Conservation (phyloP, 495 filamentous ascomycete species). For the Astrothelium macrocarpum region DNA sequence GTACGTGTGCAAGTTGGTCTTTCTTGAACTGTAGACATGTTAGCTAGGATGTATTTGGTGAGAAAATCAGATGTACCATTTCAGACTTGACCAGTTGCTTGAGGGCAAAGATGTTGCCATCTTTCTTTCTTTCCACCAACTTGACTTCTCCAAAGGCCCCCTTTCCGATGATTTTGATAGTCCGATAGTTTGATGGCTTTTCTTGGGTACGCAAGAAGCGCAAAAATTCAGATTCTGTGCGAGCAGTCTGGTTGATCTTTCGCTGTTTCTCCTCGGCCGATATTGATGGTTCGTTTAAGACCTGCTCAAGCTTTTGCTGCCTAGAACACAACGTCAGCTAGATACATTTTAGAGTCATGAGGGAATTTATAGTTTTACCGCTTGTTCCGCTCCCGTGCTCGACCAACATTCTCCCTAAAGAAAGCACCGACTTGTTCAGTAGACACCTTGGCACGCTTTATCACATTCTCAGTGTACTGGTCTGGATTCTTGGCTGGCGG, state of each 20-base stretch:
- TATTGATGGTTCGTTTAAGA: slow-evolving; percentile 61
- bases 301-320: slow-evolving; percentile 59
- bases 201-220: slow-evolving; percentile 91
- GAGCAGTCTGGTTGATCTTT: slow-evolving; percentile 65
- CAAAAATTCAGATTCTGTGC: slow-evolving; percentile 81
- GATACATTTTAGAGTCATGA: background rate
- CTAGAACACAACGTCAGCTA: background rate
- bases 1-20: slow-evolving; percentile 97
- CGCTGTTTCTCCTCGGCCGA: slow-evolving; percentile 65
- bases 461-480: slow-evolving; percentile 31
- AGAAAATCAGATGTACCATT: slow-evolving; percentile 47
- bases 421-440: slow-evolving; percentile 64
- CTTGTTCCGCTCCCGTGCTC: slow-evolving; percentile 82
- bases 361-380: slow-evolving; percentile 46
- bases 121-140: slow-evolving; percentile 89
- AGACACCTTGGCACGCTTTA: slow-evolving; percentile 36
- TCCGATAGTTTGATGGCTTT: slow-evolving; percentile 82
- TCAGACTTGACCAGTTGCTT: slow-evolving; percentile 97
- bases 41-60: background rate
- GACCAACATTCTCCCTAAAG: slow-evolving; percentile 92
- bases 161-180: slow-evolving; percentile 96
- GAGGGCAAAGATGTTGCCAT: slow-evolving; percentile 94
- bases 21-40: slow-evolving; percentile 62
- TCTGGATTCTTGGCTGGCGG: slow-evolving; percentile 30
- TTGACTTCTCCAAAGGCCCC: slow-evolving; percentile 98